Percentiles rank a stretch among this genome's conserved stretches.
These are phyloP conservation scores for Botrytis pseudocinerea DNA, from an alignment of 2,329 filamentous ascomycete species.

Conservation along the genomic window DNA sequence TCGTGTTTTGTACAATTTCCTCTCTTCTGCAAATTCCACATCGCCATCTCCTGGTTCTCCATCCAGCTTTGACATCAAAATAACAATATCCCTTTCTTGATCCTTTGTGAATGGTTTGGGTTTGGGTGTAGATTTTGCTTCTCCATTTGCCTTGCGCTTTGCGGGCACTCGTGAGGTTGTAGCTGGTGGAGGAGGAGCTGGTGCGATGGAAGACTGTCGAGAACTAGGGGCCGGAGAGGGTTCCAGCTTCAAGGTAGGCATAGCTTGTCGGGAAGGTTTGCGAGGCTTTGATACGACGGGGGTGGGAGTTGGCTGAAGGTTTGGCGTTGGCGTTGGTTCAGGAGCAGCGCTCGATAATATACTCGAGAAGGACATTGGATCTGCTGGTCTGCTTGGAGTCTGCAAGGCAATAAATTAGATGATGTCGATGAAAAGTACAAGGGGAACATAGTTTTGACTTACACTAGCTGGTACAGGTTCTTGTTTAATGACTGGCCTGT, in stretches of 20 bases:
- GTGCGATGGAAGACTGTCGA: slow-evolving; percentile 52
- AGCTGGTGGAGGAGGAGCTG: slow-evolving; percentile 45
- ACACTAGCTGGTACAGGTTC: slow-evolving; percentile 35
- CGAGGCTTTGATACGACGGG: slow-evolving; percentile 31
- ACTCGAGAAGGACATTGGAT: slow-evolving; percentile 95
- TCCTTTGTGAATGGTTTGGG: slow-evolving; percentile 54
- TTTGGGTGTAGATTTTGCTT: slow-evolving; percentile 54
- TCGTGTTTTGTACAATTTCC: slow-evolving; percentile 55
- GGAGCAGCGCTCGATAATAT: slow-evolving; percentile 82
- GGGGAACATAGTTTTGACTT: slow-evolving; percentile 24
- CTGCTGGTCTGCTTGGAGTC: slow-evolving; percentile 72
- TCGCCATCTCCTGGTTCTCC: slow-evolving; percentile 60
- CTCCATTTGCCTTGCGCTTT: slow-evolving; percentile 45
- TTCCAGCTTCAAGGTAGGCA: slow-evolving; percentile 31
- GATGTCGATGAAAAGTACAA: slow-evolving; percentile 8
- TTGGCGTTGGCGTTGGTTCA: slow-evolving; percentile 55
- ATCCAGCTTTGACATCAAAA: slow-evolving; percentile 61
- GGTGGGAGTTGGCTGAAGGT: slow-evolving; percentile 32
- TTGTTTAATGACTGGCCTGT: slow-evolving; percentile 29
- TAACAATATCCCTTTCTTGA: slow-evolving; percentile 69
- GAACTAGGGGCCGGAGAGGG: slow-evolving; percentile 38
- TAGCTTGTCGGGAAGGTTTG: slow-evolving; percentile 35
- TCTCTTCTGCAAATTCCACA: slow-evolving; percentile 52
- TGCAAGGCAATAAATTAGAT: slow-evolving; percentile 42
- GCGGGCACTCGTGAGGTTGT: slow-evolving; percentile 47